Evolutionary conservation across 2,329 filamentous ascomycete genomes (phyloP).

Genomic region (Endothia cerciana): DNA sequence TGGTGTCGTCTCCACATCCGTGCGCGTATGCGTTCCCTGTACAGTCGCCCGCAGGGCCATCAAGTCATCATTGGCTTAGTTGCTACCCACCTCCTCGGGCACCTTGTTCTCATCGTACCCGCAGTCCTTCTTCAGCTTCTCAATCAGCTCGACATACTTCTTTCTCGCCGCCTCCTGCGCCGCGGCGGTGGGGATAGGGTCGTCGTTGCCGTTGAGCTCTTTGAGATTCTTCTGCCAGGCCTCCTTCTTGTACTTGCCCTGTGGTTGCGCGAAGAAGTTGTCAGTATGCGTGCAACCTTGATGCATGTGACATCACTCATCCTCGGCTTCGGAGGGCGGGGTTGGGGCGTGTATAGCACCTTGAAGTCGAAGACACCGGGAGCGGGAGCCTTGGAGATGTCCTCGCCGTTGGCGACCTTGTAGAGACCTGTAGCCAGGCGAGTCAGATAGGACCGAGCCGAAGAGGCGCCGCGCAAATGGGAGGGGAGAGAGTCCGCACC

Average conservation of each 20-base stretch:
- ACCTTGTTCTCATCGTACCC: constrained; percentile 68
- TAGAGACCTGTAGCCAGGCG: constrained; percentile 51
- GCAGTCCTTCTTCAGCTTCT: constrained; percentile 71
- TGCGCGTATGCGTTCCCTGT: neutral
- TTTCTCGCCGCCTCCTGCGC: constrained; percentile 71
- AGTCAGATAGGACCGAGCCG: neutral
- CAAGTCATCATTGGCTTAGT: constrained; percentile 15
- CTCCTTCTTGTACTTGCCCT: constrained; percentile 81
- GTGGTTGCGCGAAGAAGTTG: constrained; percentile 10
- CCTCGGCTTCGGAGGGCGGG: neutral
- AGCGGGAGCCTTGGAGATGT: constrained; percentile 57
- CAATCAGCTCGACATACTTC: constrained; percentile 74
- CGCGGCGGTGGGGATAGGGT: constrained; percentile 43
- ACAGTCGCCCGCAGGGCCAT: neutral
- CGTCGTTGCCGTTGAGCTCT: constrained; percentile 39
- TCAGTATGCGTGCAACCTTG: constrained; percentile 1
- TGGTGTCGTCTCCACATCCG: neutral
- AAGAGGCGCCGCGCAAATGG: neutral
- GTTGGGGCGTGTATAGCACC: constrained; percentile 45
- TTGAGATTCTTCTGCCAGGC: constrained; percentile 76
- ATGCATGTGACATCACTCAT: constrained; percentile 10
- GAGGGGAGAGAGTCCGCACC: constrained; percentile 45
- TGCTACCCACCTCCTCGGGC: constrained; percentile 57
- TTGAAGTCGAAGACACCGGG: constrained; percentile 75
- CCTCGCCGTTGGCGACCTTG: constrained; percentile 62